These are phyloP conservation scores for Moniliella sp. DNA, from an alignment of 1,284 basidiomycete species.

Conservation along the genomic window DNA sequence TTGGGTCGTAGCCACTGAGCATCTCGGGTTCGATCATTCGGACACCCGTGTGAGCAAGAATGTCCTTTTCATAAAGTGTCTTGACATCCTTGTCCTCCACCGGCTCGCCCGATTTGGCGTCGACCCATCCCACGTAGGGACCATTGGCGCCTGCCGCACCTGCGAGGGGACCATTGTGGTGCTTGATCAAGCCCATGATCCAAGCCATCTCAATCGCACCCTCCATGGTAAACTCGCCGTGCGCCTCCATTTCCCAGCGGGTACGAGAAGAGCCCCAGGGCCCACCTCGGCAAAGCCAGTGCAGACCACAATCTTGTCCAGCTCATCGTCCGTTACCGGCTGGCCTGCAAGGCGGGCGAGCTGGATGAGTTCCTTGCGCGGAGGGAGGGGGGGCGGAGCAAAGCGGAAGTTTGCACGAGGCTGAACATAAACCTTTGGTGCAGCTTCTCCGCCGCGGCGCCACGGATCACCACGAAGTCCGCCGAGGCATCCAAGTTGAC, in stretches of 20 bases:
- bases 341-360: conserved; percentile 40
- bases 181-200: conserved; percentile 96
- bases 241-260: conserved; percentile 56
- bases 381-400: conserved; percentile 55
- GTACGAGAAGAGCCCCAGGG: conserved; percentile 93
- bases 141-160: conserved; percentile 45
- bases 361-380: conserved; percentile 42
- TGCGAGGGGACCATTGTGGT: conserved; percentile 87
- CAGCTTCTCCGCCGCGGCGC: conserved; percentile 72
- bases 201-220: conserved; percentile 97
- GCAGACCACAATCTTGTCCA: conserved; percentile 82
- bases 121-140: conserved; percentile 95
- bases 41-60: conserved; percentile 75
- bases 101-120: conserved; percentile 78
- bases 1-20: conserved; percentile 89
- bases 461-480: conserved; percentile 77
- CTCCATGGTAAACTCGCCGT: conserved; percentile 44
- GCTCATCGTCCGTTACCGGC: conserved; percentile 55
- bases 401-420: conserved; percentile 93
- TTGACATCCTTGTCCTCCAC: conserved; percentile 94
- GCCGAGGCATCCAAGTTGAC: conserved; percentile 79
- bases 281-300: conserved; percentile 93
- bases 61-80: conserved; percentile 79
- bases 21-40: conserved; percentile 89
- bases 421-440: conserved; percentile 76